These are phyloP conservation scores for Taiozyma sp. DNA, from an alignment of 1,139 yeast species.

Conservation along the genomic window DNA sequence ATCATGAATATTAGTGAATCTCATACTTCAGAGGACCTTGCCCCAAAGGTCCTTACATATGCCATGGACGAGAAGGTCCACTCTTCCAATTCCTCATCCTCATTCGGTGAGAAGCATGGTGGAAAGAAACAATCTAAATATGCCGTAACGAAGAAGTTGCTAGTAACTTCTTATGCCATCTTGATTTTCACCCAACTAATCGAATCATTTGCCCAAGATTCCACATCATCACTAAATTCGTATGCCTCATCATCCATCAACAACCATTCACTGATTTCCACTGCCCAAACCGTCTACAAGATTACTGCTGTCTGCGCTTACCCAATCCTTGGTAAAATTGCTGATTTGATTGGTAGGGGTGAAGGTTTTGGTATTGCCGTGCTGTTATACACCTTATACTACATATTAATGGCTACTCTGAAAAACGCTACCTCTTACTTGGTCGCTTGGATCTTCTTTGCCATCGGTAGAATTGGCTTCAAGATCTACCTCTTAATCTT, in stretches of 20 bases:
- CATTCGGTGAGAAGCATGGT: background rate
- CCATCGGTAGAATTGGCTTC: slow-evolving; percentile 33
- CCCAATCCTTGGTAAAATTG: slow-evolving; percentile 35
- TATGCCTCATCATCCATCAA: slow-evolving; percentile 35
- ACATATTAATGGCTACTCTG: slow-evolving; percentile 28
- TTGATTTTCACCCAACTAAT: slow-evolving; percentile 25
- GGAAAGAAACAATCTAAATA: background rate
- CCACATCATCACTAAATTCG: slow-evolving; percentile 23
- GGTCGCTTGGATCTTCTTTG: slow-evolving; percentile 30
- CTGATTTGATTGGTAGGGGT: slow-evolving; percentile 35
- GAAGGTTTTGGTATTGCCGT: slow-evolving; percentile 33
- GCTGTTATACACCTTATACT: slow-evolving; percentile 27
- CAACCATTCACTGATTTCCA: slow-evolving; percentile 33
- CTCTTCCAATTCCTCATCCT: background rate
- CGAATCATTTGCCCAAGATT: slow-evolving; percentile 24
- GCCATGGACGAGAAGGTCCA: background rate
- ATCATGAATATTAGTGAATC: background rate
- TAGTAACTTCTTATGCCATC: slow-evolving; percentile 22
- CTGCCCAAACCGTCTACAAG: slow-evolving; percentile 35
- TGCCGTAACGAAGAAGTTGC: slow-evolving; percentile 15
- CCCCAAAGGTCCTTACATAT: background rate
- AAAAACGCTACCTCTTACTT: slow-evolving; percentile 28
- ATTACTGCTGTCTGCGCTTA: slow-evolving; percentile 34
- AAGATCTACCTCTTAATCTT: slow-evolving; percentile 32
- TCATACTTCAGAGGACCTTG: background rate